Conservation (phyloP, 306 rosid species). For the Bauhinia variegata region DNA sequence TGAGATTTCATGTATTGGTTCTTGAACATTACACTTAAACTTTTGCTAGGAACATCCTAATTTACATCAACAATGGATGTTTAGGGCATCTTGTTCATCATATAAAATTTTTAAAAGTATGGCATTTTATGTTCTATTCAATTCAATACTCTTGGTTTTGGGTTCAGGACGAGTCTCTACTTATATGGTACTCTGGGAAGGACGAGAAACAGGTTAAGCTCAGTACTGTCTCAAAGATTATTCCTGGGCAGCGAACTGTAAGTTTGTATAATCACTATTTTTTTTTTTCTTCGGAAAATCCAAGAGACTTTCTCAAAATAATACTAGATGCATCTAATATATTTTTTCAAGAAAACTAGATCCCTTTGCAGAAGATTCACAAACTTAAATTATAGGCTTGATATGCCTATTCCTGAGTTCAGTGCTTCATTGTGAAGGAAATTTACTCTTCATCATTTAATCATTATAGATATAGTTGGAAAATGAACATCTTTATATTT, state of each 20-base stretch:
- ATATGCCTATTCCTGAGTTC: slow-evolving; percentile 29
- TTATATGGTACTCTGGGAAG: slow-evolving; percentile 91
- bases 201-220: slow-evolving; percentile 82
- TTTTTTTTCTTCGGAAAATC: slow-evolving; percentile 7
- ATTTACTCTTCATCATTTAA: slow-evolving; percentile 14
- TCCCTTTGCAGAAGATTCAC: background rate
- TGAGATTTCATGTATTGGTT: slow-evolving; percentile 1
- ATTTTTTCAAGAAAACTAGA: slow-evolving; percentile 20
- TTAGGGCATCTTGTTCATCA: slow-evolving; percentile 1
- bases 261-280: slow-evolving; percentile 52
- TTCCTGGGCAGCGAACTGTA: slow-evolving; percentile 98
- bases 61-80: slow-evolving; percentile 20
- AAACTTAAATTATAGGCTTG: slow-evolving; percentile 20
- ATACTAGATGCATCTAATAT: slow-evolving; percentile 16
- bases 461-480: slow-evolving; percentile 12
- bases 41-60: too few relatives aligned
- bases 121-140: slow-evolving; percentile 36
- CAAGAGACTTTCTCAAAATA: slow-evolving; percentile 23
- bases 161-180: slow-evolving; percentile 78
- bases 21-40: too few relatives aligned
- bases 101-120: slow-evolving; percentile 19
- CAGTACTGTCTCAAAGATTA: slow-evolving; percentile 76
- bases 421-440: slow-evolving; percentile 9
- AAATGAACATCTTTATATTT: slow-evolving; percentile 18
- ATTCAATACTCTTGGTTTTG: slow-evolving; percentile 33